phyloP scores from a whole-genome alignment of 2,329 filamentous ascomycete genomes.

The Colletotrichum karsti region DNA sequence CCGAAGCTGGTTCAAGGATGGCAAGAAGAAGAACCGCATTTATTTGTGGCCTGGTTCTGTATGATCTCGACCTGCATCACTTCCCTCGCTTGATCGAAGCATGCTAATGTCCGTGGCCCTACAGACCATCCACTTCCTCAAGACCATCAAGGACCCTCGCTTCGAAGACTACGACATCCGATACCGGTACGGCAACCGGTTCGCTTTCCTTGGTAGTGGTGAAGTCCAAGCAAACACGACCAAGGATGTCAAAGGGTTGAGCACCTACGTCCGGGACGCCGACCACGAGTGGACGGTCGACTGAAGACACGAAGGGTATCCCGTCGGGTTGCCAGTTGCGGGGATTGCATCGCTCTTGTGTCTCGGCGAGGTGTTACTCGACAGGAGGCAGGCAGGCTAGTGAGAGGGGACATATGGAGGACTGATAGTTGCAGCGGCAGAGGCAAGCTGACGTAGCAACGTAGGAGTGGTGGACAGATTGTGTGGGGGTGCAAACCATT shows the following conservation, averaged over 20 bases:
- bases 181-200: constrained; percentile 45
- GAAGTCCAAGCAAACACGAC: constrained; percentile 52
- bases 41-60: constrained; percentile 41
- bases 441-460: background rate
- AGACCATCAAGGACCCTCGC: constrained; percentile 43
- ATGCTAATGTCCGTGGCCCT: background rate
- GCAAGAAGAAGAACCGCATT: constrained; percentile 42
- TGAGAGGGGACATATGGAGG: background rate
- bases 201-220: constrained; percentile 49
- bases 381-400: background rate
- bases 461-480: background rate
- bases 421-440: background rate
- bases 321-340: background rate
- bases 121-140: constrained; percentile 46
- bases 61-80: constrained; percentile 32
- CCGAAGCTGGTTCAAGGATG: constrained; percentile 44
- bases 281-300: constrained; percentile 55
- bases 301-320: constrained; percentile 33
- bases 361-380: background rate
- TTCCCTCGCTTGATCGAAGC: background rate
- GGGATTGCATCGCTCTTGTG: background rate
- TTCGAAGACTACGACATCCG: constrained; percentile 42
- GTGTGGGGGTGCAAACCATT: background rate
- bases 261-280: constrained; percentile 51
- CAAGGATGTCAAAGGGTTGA: constrained; percentile 47